A percentile compares a stretch with the other conserved stretches of the same genome.
phyloP scores from a whole-genome alignment of 331 rosid genomes.

The Acacia concinna region DNA sequence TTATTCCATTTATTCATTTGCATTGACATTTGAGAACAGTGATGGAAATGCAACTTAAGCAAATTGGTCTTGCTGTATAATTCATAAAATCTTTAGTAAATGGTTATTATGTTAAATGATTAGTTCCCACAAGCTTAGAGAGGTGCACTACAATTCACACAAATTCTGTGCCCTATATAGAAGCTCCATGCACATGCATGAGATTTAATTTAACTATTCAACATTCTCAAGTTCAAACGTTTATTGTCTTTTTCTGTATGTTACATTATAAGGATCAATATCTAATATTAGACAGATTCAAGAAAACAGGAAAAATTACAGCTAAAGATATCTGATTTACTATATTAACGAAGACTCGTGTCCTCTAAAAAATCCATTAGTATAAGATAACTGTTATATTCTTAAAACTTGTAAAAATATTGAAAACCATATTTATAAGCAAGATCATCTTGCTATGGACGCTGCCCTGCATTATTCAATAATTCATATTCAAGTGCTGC shows the following conservation, averaged over 20 bases:
- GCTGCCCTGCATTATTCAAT: background rate
- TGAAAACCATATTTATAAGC: background rate
- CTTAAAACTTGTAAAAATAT: no score
- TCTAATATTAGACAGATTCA: background rate
- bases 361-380: background rate
- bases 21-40: background rate
- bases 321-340: background rate
- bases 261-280: background rate
- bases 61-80: background rate
- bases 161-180: background rate
- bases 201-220: background rate
- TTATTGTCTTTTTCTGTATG: background rate
- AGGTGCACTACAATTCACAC: background rate
- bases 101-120: background rate
- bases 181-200: background rate
- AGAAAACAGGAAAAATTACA: background rate
- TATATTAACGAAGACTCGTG: background rate
- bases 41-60: background rate
- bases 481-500: background rate
- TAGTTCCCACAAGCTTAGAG: background rate
- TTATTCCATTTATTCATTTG: constrained; percentile 7
- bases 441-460: background rate
- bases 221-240: background rate
- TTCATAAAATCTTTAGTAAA: background rate
- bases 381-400: no score